Evolutionary conservation across 1,139 yeast genomes (phyloP).

Genomic region (Candida tropicalis): DNA sequence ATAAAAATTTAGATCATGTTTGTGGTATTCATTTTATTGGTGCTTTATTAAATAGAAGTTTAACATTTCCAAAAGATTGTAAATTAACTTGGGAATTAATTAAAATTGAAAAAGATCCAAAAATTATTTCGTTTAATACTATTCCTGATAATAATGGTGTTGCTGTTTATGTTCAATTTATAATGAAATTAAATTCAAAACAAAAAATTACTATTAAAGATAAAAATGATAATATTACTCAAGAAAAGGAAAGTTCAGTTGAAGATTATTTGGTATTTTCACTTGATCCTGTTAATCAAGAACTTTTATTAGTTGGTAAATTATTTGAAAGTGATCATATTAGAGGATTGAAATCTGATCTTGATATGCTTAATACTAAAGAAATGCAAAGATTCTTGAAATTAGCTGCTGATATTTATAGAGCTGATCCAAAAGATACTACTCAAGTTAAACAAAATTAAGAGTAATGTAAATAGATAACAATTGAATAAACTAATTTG

Average conservation of each 20-base stretch:
- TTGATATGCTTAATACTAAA: conserved; percentile 25
- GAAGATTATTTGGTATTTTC: conserved; percentile 77
- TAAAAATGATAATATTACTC: conserved; percentile 34
- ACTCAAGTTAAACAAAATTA: not conserved
- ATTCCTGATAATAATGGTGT: conserved; percentile 72
- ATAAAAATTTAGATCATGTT: conserved; percentile 31
- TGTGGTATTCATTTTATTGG: conserved; percentile 39
- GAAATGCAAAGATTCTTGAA: conserved; percentile 30
- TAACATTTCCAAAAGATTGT: conserved; percentile 56
- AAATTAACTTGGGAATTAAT: conserved; percentile 76
- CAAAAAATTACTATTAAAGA: conserved; percentile 62
- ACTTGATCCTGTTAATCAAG: conserved; percentile 70
- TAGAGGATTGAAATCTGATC: conserved; percentile 38
- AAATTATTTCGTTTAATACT: conserved; percentile 60
- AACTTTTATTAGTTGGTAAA: conserved; percentile 74
- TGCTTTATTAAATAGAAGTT: conserved; percentile 31
- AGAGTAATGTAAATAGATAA: not conserved
- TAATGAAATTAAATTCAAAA: conserved; percentile 73
- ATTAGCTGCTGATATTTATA: conserved; percentile 33
- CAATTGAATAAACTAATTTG: not conserved
- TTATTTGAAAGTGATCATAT: conserved; percentile 66
- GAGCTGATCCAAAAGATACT: conserved; percentile 24
- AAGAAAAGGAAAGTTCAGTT: conserved; percentile 55
- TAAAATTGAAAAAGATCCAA: conserved; percentile 71
- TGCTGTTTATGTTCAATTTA: conserved; percentile 68